Conservation (phyloP, 2,329 filamentous ascomycete species). For the Pseudogymnoascus sp. region DNA sequence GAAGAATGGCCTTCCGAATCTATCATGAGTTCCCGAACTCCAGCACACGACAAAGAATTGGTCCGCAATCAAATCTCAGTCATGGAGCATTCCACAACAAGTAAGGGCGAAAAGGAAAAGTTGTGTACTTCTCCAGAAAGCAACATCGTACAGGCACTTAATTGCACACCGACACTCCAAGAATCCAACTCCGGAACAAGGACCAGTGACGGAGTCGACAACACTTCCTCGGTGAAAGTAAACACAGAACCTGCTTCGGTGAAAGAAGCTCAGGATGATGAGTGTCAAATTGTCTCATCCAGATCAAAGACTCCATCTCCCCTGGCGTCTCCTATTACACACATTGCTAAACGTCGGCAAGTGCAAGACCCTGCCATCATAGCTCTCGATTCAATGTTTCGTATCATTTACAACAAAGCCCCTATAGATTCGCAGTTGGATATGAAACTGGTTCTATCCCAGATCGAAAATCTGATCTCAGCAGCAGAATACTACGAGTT, state of each 20-base stretch:
- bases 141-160: background rate
- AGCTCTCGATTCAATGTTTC: constrained; percentile 20
- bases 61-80: background rate
- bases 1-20: background rate
- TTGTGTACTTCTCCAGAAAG: no score
- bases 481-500: constrained; percentile 14
- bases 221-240: background rate
- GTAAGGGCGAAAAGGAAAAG: background rate
- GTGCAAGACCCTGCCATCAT: background rate
- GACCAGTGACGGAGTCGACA: background rate
- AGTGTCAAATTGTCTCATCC: background rate
- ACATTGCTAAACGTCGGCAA: background rate
- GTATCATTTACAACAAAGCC: constrained; percentile 11
- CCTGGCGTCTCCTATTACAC: background rate
- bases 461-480: constrained; percentile 15
- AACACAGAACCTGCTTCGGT: background rate
- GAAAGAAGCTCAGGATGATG: background rate
- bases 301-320: background rate
- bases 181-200: background rate
- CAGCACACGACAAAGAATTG: background rate
- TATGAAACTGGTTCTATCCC: constrained; percentile 15
- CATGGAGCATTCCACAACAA: background rate
- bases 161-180: no score
- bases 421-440: constrained; percentile 15
- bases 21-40: background rate